Evolutionary conservation across 139 green algal species (phyloP), one percentile per base, ranked within the genome.

Genomic region (Micractinium conductrix): DNA sequence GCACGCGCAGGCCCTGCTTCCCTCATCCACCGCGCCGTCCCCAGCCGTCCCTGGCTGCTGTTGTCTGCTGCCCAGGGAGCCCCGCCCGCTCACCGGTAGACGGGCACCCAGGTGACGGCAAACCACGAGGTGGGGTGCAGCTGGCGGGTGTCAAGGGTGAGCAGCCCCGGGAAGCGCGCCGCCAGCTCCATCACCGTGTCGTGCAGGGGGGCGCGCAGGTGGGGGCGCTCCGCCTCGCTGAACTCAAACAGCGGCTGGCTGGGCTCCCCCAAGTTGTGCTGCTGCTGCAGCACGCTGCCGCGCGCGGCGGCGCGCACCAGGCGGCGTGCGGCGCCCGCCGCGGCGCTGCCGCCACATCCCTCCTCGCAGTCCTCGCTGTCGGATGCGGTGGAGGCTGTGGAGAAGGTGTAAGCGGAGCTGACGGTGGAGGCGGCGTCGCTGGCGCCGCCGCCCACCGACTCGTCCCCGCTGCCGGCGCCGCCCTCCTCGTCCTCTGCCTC

Each of bases 21-120:
- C 10, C 48, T 58, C 12, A 58, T 58, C 12, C 48, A 58, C 48
- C 48, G 48, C 48, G 4, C 26, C 55, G 55, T 6, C 4, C 30
- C 21, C 55, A 63, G n/a, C n/a, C n/a, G n/a, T n/a, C n/a, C n/a
- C n/a, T n/a, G n/a, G n/a, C n/a, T n/a, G n/a, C n/a, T n/a, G n/a
- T n/a, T n/a, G n/a, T n/a, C n/a, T n/a, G n/a, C n/a, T n/a, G n/a
- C n/a, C n/a, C n/a, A n/a, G n/a, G n/a, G n/a, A n/a, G n/a, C n/a
- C n/a, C 17, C 67, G 8, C 28, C 67, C 19, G 12, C 71, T 43
- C 73, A 79, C 73, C 76, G 53, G 68, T 91, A 88, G 22, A 91
- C 45, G 19, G 87, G 87, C 65, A 87, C 87, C 87, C 87, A 89
- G 30, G 87, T 86, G 33, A 91, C 67, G 26, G 80, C 83, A 30